Evolutionary conservation across 768 basidiomycete genomes (phyloP).

Genomic region (Cystoderma amianthinum): DNA sequence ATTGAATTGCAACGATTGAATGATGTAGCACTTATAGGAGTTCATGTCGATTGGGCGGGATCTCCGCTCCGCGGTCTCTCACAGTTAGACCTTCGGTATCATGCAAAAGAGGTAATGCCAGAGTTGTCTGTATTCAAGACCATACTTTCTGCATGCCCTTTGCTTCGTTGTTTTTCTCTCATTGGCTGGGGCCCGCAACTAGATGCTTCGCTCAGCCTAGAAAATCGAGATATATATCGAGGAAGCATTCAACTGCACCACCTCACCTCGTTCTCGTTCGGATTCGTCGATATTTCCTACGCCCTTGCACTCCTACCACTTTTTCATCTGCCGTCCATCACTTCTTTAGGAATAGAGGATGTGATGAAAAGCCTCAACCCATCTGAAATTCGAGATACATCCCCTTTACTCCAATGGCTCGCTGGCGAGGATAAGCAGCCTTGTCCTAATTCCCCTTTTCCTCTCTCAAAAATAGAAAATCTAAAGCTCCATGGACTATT

Average conservation of each 20-base stretch:
- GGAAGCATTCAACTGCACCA: conserved; percentile 16
- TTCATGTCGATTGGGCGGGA: conserved; percentile 48
- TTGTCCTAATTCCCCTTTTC: not conserved
- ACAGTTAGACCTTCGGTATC: conserved; percentile 47
- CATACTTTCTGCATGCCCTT: conserved; percentile 34
- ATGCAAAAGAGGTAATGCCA: conserved; percentile 51
- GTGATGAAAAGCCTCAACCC: conserved; percentile 30
- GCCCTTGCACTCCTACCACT: conserved; percentile 28
- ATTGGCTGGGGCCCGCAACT: conserved; percentile 38
- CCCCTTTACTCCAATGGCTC: conserved; percentile 28
- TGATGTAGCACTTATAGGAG: conserved; percentile 42
- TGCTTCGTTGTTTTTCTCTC: conserved; percentile 36
- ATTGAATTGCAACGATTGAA: conserved; percentile 22
- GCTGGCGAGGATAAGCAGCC: not conserved
- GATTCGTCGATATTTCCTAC: conserved; percentile 35
- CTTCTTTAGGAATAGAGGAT: conserved; percentile 36
- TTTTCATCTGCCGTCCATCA: conserved; percentile 28
- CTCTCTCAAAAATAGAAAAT: not conserved
- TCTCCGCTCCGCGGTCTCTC: conserved; percentile 34
- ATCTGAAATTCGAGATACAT: conserved; percentile 23
- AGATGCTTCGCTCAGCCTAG: not conserved
- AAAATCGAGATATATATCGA: conserved; percentile 3
- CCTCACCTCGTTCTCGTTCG: conserved; percentile 29
- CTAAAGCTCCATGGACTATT: not conserved
- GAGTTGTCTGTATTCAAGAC: conserved; percentile 34